These are phyloP conservation scores for Lignosus rhinocerotis DNA, from an alignment of 1,284 basidiomycete species.

Conservation along the genomic window DNA sequence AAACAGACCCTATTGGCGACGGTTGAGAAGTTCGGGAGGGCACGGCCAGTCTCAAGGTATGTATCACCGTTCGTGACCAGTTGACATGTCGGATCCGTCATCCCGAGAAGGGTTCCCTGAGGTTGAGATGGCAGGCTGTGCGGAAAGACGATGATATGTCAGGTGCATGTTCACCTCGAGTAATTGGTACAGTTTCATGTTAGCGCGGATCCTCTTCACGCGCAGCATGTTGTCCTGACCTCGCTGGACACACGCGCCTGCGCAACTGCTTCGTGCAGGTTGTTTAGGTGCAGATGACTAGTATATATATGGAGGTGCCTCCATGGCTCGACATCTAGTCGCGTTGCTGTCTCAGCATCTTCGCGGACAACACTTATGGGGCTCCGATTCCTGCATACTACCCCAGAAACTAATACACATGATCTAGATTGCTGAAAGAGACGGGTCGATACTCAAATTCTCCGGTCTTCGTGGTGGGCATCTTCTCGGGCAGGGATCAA, in stretches of 20 bases:
- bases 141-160: background rate
- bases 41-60: slow-evolving; percentile 74
- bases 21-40: slow-evolving; percentile 75
- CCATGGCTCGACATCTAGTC: background rate
- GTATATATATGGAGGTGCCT: background rate
- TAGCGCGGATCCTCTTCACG: background rate
- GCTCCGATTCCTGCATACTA: background rate
- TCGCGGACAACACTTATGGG: background rate
- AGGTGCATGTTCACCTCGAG: background rate
- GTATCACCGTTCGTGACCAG: background rate
- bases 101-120: background rate
- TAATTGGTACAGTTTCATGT: background rate
- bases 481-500: slow-evolving; percentile 87
- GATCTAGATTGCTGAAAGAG: slow-evolving; percentile 80
- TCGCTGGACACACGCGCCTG: background rate
- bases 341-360: background rate
- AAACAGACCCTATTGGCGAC: slow-evolving; percentile 80
- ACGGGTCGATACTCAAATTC: slow-evolving; percentile 88
- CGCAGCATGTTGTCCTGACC: background rate
- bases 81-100: background rate
- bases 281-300: background rate
- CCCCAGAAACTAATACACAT: background rate
- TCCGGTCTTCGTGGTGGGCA: slow-evolving; percentile 91
- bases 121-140: background rate
- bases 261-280: background rate